A percentile compares a stretch with the other conserved stretches of the same genome.
These are phyloP conservation scores for Zygoascus bituminiphila DNA, from an alignment of 805 yeast genomes.

Conservation along the genomic window DNA sequence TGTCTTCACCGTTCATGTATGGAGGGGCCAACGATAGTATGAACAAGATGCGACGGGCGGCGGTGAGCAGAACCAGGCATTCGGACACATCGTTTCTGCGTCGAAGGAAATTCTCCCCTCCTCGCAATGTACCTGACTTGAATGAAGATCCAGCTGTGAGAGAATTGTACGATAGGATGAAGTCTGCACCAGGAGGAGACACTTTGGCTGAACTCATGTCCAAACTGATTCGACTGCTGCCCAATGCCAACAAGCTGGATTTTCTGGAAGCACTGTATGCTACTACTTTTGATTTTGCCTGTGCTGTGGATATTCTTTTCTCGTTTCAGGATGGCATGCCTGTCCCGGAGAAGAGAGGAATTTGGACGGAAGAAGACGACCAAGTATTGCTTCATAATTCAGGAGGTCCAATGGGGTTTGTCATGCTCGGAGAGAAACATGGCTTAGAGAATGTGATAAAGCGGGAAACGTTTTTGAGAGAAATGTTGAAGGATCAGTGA, in stretches of 20 bases:
- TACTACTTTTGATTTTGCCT: not conserved
- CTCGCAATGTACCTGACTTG: not conserved
- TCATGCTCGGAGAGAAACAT: slow-evolving; percentile 1
- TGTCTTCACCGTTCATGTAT: not conserved
- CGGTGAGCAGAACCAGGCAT: not conserved
- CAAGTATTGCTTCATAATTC: not conserved
- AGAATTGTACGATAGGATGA: not conserved
- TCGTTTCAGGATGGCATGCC: not conserved
- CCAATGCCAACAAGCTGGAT: not conserved
- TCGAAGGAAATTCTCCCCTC: not conserved
- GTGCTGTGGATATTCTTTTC: not conserved
- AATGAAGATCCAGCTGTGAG: not conserved
- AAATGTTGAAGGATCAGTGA: not conserved
- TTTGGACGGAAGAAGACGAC: slow-evolving; percentile 10
- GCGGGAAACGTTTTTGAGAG: not conserved
- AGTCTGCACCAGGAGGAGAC: not conserved
- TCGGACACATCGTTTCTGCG: not conserved
- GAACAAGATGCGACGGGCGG: not conserved
- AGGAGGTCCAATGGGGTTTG: not conserved
- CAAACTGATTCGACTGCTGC: not conserved
- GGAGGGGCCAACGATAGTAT: not conserved
- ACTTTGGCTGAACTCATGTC: not conserved
- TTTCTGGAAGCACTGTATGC: not conserved
- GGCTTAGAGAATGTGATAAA: slow-evolving; percentile 2
- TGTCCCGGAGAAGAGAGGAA: slow-evolving; percentile 4